Evolutionary conservation across 2,329 filamentous ascomycete species (phyloP).

Genomic region (Colletotrichum sp.): DNA sequence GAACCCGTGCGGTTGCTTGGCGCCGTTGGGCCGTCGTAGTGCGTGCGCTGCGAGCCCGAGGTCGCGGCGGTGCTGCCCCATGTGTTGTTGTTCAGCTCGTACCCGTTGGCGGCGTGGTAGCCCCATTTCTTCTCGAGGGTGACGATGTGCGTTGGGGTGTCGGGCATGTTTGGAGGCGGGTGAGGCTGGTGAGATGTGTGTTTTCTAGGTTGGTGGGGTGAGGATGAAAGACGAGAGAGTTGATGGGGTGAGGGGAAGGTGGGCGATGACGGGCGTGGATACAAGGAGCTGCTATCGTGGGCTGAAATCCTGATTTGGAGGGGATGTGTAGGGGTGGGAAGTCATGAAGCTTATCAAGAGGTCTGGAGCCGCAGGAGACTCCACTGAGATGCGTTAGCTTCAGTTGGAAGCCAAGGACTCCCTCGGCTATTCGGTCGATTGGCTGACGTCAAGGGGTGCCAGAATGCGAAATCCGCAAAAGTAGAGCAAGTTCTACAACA

Average conservation of each 20-base stretch:
- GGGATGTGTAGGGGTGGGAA: neutral
- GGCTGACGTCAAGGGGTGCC: too few relatives aligned
- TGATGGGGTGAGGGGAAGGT: neutral
- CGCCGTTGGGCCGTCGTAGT: conserved; percentile 36
- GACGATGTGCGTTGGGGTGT: conserved; percentile 6
- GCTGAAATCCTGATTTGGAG: neutral
- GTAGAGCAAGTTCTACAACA: too few relatives aligned
- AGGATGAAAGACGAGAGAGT: neutral
- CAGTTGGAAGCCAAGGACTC: neutral
- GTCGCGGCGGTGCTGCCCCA: conserved; percentile 41
- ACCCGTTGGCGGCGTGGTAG: conserved; percentile 33
- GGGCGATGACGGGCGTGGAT: neutral
- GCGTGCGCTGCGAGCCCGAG: conserved; percentile 46
- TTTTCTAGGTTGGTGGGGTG: neutral
- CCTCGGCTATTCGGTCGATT: neutral
- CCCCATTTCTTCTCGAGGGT: conserved; percentile 31
- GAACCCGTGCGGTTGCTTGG: conserved; percentile 26
- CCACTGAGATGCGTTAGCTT: neutral
- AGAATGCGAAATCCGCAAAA: too few relatives aligned
- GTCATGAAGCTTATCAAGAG: neutral
- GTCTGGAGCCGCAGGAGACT: neutral
- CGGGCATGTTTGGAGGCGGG: conserved; percentile 23
- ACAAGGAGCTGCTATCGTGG: neutral
- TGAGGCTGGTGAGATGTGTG: neutral
- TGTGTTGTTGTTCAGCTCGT: conserved; percentile 45